These are phyloP conservation scores for Triglochin maritima DNA, from an alignment of 106 monocot genomes.

Conservation along the genomic window DNA sequence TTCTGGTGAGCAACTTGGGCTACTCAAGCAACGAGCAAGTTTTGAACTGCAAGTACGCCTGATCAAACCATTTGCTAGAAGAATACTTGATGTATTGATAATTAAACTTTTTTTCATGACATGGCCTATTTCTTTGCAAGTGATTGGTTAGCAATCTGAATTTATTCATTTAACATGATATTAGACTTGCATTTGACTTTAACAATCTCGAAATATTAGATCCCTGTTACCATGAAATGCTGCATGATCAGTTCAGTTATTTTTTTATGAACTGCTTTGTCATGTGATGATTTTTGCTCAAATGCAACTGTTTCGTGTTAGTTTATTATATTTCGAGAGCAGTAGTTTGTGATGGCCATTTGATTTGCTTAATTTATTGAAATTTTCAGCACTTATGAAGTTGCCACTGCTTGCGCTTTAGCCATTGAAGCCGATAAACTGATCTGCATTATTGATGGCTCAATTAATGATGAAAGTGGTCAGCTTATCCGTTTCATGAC, in stretches of 20 bases:
- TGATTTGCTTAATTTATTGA: constrained; percentile 3
- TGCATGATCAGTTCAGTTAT: too few relatives aligned
- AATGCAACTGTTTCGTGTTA: too few relatives aligned
- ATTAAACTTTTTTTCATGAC: neutral
- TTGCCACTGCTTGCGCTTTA: constrained; percentile 88
- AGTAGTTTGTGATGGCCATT: neutral
- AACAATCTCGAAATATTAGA: too few relatives aligned
- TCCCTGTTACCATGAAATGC: too few relatives aligned
- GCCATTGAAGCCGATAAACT: constrained; percentile 84
- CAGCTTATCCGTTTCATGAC: constrained; percentile 62
- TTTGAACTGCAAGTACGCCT: constrained; percentile 87
- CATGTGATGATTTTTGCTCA: too few relatives aligned
- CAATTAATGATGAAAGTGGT: constrained; percentile 59
- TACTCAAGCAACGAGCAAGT: constrained; percentile 85
- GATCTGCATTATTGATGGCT: constrained; percentile 83
- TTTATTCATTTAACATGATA: too few relatives aligned
- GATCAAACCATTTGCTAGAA: neutral
- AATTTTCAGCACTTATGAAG: constrained; percentile 78
- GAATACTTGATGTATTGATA: too few relatives aligned
- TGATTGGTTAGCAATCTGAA: too few relatives aligned
- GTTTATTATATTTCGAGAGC: too few relatives aligned
- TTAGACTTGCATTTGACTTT: neutral
- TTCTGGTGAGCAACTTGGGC: constrained; percentile 82
- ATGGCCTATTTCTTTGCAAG: neutral
- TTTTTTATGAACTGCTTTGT: too few relatives aligned